Evolutionary conservation across 2,329 filamentous ascomycete genomes (phyloP), one percentile per base, ranked within the genome.

Genomic region (Neoascochyta sp.): DNA sequence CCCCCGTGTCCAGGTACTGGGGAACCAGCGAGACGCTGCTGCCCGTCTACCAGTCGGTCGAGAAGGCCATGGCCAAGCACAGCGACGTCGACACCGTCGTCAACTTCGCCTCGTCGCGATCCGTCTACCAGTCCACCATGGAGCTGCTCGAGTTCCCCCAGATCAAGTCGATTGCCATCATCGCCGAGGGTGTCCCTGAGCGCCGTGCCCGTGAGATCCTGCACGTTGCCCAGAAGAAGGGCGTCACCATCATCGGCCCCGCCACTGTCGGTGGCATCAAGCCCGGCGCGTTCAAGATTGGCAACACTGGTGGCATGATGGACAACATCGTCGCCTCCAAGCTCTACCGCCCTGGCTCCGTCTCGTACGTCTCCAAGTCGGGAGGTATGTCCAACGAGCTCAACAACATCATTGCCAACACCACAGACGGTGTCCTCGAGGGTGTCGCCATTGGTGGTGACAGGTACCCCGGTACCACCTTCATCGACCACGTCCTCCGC

Each of bases 291-390:
- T 98, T 90, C 85, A 98, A 96, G 81, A 98, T 98, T 50, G 92
- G 92, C 67, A 98, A 98, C 80, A 98, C 92, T 59, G 92, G 92
- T 79, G 92, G 92, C 70, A 98, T 98, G 92, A 98, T 98, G 92
- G 92, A 98, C 80, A 98, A 98, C 80, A 98, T 98, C 60, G 92
- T 98, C 47, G 88, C 92, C 54, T 96, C 92, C 67, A 98, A 98
- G 82, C 86, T 98, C 41, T 98, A 98, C 82, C 90, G 92, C 71
- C 92, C 92, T 74, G 92, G 92, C 57, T 96, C 92, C 54, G 89
- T 98, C 51, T 92, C 87, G 57, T 98, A 98, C 70, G 92, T 98
- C 69, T 96, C 90, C 78, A 98, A 98, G 79, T 98, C 92, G 37
- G 92, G 92, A 65, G 92, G 92, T 73, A 98, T 98, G 92, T 96